Percentiles rank a stretch among this genome's conserved stretches.
Conservation (phyloP, 805 yeast species). For the Cyberlindnera veronae region DNA sequence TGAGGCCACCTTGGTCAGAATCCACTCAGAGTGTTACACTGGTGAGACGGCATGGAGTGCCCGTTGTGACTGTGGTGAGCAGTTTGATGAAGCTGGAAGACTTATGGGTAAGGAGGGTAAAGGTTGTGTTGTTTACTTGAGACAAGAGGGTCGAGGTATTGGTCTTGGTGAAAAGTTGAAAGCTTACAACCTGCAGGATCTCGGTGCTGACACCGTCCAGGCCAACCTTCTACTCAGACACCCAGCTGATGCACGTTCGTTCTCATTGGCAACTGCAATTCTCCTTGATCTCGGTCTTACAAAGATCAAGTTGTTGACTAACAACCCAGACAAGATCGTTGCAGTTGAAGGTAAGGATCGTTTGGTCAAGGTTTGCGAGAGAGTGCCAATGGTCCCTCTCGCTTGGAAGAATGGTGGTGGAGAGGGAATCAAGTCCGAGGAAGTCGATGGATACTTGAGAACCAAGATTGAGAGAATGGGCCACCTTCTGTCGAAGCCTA, state of each 20-base stretch:
- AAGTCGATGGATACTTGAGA: conserved; percentile 87
- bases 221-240: conserved; percentile 90
- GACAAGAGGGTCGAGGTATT: conserved; percentile 98
- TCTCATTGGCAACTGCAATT: conserved; percentile 91
- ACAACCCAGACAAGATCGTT: conserved; percentile 92
- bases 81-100: conserved; percentile 95
- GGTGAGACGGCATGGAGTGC: conserved; percentile 99
- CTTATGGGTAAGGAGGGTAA: conserved; percentile 82
- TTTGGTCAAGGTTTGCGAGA: conserved; percentile 70
- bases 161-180: conserved; percentile 97
- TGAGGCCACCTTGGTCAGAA: conserved; percentile 68
- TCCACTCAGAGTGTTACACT: conserved; percentile 96
- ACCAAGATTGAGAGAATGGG: conserved; percentile 98
- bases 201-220: conserved; percentile 98
- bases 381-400: conserved; percentile 96
- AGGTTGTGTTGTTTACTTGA: conserved; percentile 91
- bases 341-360: conserved; percentile 90
- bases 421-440: conserved; percentile 73
- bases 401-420: conserved; percentile 63
- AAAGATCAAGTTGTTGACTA: conserved; percentile 77
- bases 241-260: conserved; percentile 97
- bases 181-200: conserved; percentile 94
- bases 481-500: conserved; percentile 63
- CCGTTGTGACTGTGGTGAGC: conserved; percentile 99
- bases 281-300: conserved; percentile 74